Evolutionary conservation across 495 filamentous ascomycete species (phyloP), one percentile per base, ranked within the genome.

Genomic region (Cudoniella acicularis): DNA sequence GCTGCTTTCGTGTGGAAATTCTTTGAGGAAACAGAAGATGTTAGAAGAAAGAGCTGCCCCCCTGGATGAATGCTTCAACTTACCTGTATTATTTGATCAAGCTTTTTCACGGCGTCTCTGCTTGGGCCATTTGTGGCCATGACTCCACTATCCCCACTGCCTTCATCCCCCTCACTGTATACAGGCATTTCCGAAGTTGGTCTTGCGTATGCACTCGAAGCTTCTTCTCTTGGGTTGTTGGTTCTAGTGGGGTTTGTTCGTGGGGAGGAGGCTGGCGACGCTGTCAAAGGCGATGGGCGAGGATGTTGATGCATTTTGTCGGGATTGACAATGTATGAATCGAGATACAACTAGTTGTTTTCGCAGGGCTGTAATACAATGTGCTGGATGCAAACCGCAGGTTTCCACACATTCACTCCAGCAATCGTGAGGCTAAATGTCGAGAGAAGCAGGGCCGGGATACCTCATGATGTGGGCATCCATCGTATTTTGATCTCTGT

Each of bases 1-100:
- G 91, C 89, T 36, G 90, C 87, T 77, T 98, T 98, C 52, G 81
- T 85, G 71, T 91, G 88, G 70, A 95, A 96, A 68, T 96, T 96
- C 91, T 98, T 25, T 49, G 18, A 18, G 22, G 27, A 22, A 21
- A 2, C 26, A 43, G 26, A 52, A n/a, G n/a, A n/a, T n/a, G n/a
- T 43, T 41, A 52, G 45, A n/a, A n/a, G n/a, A n/a, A n/a, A n/a
- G n/a, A n/a, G n/a, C n/a, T n/a, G 2, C 3, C 16, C 22, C 25
- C 45, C 56, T 18, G 4, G 20, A 25, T 11, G 4, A 6, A 24
- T n/a, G 45, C 30, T 49, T 41, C 21, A 36, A 36, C 81, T 46
- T 80, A 94, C 92, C 81, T 92, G 88, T 63, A 96, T 86, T 62
- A 96, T 90, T 77, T 96, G 92, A 67, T 90, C 91, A 60, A 96